Evolutionary conservation across 352 stramenopile species (phyloP).

Genomic region (Phytophthora hybrid): DNA sequence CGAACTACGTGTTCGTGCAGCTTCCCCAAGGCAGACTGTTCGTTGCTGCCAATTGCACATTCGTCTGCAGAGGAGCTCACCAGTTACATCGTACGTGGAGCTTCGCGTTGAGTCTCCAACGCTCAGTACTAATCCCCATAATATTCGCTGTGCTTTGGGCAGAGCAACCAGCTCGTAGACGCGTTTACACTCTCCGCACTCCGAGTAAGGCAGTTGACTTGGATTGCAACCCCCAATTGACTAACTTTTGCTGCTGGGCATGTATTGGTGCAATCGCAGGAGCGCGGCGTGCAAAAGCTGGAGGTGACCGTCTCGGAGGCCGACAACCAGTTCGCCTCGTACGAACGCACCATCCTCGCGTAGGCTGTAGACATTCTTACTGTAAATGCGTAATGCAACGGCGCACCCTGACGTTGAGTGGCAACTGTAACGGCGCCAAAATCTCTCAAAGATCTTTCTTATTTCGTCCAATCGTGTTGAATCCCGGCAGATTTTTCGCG

Average conservation of each 20-base stretch:
- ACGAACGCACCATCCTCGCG: slow-evolving; percentile 74
- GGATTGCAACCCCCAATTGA: background rate
- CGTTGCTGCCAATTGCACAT: slow-evolving; percentile 96
- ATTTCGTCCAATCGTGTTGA: slow-evolving; percentile 28
- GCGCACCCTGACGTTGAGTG: background rate
- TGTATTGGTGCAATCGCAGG: slow-evolving; percentile 33
- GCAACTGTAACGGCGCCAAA: too few species aligned
- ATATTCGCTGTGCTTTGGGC: background rate
- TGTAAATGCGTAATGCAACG: slow-evolving; percentile 30
- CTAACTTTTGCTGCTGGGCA: background rate
- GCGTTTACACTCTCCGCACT: slow-evolving; percentile 83
- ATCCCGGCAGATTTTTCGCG: slow-evolving; percentile 13
- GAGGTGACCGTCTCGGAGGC: slow-evolving; percentile 96
- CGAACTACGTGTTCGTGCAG: slow-evolving; percentile 38
- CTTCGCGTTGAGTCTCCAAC: background rate
- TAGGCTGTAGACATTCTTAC: slow-evolving; percentile 37
- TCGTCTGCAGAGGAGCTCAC: slow-evolving; percentile 97
- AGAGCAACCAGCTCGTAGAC: slow-evolving; percentile 90
- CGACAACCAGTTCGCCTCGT: slow-evolving; percentile 89
- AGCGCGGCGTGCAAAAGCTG: slow-evolving; percentile 87
- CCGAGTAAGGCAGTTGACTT: slow-evolving; percentile 44
- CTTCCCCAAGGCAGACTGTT: slow-evolving; percentile 96
- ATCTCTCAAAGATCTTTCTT: slow-evolving; percentile 15
- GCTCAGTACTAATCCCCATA: background rate
- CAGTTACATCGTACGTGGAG: slow-evolving; percentile 92